phyloP scores from a whole-genome alignment of 2,329 filamentous ascomycete genomes.

The Aureobasidium leucospermi region DNA sequence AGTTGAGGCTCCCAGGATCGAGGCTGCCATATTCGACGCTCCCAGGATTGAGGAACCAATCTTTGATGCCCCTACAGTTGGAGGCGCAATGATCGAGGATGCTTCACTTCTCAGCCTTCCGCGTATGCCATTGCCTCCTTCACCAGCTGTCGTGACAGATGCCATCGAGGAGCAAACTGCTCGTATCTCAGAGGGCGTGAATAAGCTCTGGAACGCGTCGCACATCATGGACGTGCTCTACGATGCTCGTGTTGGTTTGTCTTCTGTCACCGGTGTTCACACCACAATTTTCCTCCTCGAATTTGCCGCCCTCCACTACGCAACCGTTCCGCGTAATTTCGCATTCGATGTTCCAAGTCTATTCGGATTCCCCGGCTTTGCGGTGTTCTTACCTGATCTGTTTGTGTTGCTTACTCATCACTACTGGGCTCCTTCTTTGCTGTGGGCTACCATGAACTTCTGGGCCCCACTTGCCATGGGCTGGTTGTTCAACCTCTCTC shows the following conservation, averaged over 20 bases:
- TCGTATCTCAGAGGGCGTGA: conserved; percentile 59
- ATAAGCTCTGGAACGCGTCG: conserved; percentile 56
- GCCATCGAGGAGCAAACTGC: conserved; percentile 66
- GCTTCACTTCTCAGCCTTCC: conserved; percentile 5
- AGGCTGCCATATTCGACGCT: too few species aligned
- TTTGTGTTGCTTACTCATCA: conserved; percentile 66
- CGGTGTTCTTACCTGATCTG: conserved; percentile 69
- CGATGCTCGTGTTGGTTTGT: conserved; percentile 60
- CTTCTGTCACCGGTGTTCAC: conserved; percentile 66
- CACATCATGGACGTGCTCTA: conserved; percentile 60
- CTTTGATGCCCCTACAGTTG: not conserved
- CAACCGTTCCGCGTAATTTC: conserved; percentile 64
- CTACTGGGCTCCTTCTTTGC: conserved; percentile 73
- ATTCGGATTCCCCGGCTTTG: conserved; percentile 43
- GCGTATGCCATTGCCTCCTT: conserved; percentile 57
- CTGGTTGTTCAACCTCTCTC: conserved; percentile 86
- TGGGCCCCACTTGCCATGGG: conserved; percentile 63
- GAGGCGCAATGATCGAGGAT: not conserved
- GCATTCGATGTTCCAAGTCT: conserved; percentile 63
- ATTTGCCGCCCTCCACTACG: conserved; percentile 58
- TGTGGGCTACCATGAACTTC: conserved; percentile 67
- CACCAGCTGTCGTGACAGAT: conserved; percentile 68
- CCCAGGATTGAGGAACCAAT: not conserved
- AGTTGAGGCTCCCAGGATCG: not conserved
- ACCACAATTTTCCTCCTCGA: conserved; percentile 62